Conservation (phyloP, 345 rosid genomes). For the Eutrema yunnanense region DNA sequence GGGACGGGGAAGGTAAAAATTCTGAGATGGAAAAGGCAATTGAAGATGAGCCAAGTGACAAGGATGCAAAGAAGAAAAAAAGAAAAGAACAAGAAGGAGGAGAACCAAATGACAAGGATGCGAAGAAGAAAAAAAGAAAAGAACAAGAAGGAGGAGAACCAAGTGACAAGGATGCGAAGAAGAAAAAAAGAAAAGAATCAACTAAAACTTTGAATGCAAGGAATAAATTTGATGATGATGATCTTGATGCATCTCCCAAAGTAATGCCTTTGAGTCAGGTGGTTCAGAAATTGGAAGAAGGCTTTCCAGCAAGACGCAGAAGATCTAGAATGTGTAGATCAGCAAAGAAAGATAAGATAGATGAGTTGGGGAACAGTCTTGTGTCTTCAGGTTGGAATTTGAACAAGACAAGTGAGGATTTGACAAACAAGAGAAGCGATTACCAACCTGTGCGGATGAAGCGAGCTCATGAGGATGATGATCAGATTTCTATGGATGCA, state of each 20-base stretch:
- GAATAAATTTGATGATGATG: neutral
- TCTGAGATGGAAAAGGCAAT: no score
- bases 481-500: slow-evolving; percentile 2
- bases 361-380: neutral
- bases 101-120: no score
- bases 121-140: no score
- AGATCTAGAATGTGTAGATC: neutral
- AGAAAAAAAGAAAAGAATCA: neutral
- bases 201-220: neutral
- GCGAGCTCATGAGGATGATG: slow-evolving; percentile 2
- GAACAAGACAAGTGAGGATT: neutral
- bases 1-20: no score
- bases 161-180: no score
- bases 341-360: neutral
- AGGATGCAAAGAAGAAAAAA: no score
- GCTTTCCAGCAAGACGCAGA: neutral
- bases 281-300: neutral
- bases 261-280: slow-evolving; percentile 9
- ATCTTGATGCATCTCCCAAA: slow-evolving; percentile 8
- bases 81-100: no score
- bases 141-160: no score
- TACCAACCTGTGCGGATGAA: neutral
- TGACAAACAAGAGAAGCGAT: neutral
- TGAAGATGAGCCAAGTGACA: no score
- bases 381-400: neutral